These are phyloP conservation scores for Trametes versicolor DNA, from an alignment of 1,284 basidiomycete genomes.

Conservation along the genomic window DNA sequence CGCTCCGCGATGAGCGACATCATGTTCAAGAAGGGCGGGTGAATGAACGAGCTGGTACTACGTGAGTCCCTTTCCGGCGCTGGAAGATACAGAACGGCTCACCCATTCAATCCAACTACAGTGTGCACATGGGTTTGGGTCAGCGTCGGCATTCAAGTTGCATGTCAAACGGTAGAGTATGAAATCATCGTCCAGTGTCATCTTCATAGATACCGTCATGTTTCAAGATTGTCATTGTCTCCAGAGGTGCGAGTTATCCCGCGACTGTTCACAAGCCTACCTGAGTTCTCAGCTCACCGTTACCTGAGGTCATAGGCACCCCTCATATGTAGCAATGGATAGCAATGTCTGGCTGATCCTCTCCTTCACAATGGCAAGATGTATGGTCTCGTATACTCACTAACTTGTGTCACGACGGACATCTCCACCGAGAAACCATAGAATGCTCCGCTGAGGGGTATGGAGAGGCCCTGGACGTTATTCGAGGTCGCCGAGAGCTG, in stretches of 20 bases:
- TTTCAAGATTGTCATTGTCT: too few species aligned
- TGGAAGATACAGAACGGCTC: neutral
- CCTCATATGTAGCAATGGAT: too few species aligned
- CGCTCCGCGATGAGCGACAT: slow-evolving; percentile 72
- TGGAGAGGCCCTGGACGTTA: slow-evolving; percentile 53
- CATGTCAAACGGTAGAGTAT: neutral
- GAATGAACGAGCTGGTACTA: slow-evolving; percentile 55
- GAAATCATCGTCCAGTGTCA: neutral
- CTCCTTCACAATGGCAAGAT: neutral
- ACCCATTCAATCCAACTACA: slow-evolving; percentile 65
- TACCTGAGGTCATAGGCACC: too few species aligned
- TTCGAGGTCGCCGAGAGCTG: slow-evolving; percentile 40
- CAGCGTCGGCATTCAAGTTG: neutral
- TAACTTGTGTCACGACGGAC: slow-evolving; percentile 70
- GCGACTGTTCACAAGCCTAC: too few species aligned
- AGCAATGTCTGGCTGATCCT: too few species aligned
- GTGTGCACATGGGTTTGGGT: slow-evolving; percentile 27
- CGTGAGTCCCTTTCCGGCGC: neutral
- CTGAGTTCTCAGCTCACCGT: too few species aligned
- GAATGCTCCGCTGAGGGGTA: slow-evolving; percentile 67
- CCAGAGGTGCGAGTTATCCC: too few species aligned
- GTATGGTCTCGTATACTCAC: slow-evolving; percentile 53
- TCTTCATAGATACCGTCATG: too few species aligned
- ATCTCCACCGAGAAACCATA: slow-evolving; percentile 79
- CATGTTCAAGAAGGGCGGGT: slow-evolving; percentile 79